These are phyloP conservation scores for Nakaseomyces bracarensis DNA, from an alignment of 1,139 yeast genomes.

Conservation along the genomic window DNA sequence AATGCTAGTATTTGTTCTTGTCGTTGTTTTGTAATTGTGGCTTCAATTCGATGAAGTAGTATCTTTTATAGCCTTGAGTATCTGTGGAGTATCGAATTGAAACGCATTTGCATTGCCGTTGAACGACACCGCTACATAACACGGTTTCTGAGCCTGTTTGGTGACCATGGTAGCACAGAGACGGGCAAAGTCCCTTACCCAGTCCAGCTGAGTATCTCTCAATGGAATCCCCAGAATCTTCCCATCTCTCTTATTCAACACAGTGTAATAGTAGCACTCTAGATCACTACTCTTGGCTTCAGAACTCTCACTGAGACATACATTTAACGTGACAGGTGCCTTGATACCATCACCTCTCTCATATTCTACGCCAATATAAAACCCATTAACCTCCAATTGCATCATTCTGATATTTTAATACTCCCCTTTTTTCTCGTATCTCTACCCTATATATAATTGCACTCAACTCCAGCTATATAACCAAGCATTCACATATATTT, in stretches of 20 bases:
- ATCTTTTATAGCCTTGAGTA: neutral
- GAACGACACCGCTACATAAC: conserved; percentile 25
- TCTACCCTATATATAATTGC: too few relatives aligned
- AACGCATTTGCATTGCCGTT: neutral
- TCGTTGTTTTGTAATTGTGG: neutral
- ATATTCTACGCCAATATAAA: neutral
- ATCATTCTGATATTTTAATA: too few relatives aligned
- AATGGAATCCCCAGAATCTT: conserved; percentile 23
- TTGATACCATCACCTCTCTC: neutral
- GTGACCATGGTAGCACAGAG: conserved; percentile 24
- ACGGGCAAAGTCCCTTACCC: conserved; percentile 25
- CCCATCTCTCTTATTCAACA: conserved; percentile 3
- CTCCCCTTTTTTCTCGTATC: too few relatives aligned
- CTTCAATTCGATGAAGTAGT: neutral
- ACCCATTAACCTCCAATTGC: conserved; percentile 2
- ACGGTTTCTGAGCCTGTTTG: conserved; percentile 23
- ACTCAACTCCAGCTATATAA: neutral
- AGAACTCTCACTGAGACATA: conserved; percentile 1
- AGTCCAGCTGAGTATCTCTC: conserved; percentile 23
- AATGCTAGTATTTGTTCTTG: too few relatives aligned
- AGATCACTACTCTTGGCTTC: neutral
- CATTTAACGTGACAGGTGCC: neutral
- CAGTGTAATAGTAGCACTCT: conserved; percentile 8
- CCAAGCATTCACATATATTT: neutral
- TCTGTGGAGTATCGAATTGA: conserved; percentile 1